A percentile compares a stretch with the other conserved stretches of the same genome.
Conservation (phyloP, 176 grass and related monocot genomes). For the Areca catechu region DNA sequence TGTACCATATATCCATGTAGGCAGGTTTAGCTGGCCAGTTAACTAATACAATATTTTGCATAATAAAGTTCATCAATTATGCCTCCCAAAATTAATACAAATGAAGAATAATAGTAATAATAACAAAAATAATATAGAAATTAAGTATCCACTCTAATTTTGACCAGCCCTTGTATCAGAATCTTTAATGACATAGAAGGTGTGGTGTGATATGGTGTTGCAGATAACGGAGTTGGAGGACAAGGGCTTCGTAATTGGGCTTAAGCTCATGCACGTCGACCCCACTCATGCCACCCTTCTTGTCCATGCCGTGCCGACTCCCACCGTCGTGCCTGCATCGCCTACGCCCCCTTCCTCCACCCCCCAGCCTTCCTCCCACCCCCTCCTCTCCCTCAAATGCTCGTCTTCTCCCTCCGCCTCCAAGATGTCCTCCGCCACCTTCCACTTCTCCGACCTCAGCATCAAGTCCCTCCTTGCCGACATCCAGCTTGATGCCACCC, state of each 20-base stretch:
- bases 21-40: too few species aligned
- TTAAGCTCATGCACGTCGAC: conserved; percentile 80
- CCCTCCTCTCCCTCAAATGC: conserved; percentile 42
- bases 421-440: conserved; percentile 58
- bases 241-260: conserved; percentile 51
- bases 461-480: conserved; percentile 27
- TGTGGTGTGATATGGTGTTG: neutral
- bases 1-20: too few species aligned
- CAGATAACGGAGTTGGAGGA: conserved; percentile 82
- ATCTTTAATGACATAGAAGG: too few species aligned
- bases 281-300: conserved; percentile 48
- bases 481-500: conserved; percentile 27
- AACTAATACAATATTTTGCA: too few species aligned
- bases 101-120: too few species aligned
- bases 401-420: neutral
- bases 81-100: too few species aligned
- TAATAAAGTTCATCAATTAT: too few species aligned
- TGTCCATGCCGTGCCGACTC: conserved; percentile 48
- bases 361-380: conserved; percentile 27
- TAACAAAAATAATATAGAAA: too few species aligned
- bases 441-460: conserved; percentile 43
- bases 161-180: too few species aligned
- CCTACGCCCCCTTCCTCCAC: conserved; percentile 60
- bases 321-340: conserved; percentile 41
- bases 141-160: too few species aligned